Evolutionary conservation across 768 basidiomycete species (phyloP).

Genomic region (Boletus tomentosulus): DNA sequence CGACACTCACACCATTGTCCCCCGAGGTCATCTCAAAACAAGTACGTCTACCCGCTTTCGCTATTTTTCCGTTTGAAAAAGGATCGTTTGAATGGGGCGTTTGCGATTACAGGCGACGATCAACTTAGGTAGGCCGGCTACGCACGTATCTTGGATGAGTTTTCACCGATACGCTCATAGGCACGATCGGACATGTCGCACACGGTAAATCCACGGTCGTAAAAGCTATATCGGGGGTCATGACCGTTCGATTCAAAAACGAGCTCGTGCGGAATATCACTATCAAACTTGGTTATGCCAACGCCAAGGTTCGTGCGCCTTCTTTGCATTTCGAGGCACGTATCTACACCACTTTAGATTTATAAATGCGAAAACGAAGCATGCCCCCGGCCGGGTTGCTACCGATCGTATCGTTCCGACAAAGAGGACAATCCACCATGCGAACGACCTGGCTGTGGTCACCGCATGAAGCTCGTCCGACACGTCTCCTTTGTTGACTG

Average conservation of each 20-base stretch:
- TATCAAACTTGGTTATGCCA: conserved; percentile 98
- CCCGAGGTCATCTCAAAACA: conserved; percentile 91
- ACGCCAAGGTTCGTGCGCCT: conserved; percentile 76
- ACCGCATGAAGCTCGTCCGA: conserved; percentile 85
- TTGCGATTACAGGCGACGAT: conserved; percentile 74
- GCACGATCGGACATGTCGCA: conserved; percentile 98
- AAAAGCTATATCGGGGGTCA: conserved; percentile 97
- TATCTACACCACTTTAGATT: conserved; percentile 51
- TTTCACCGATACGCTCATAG: conserved; percentile 36
- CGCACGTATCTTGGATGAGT: background rate
- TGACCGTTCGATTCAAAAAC: conserved; percentile 99
- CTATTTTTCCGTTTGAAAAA: background rate
- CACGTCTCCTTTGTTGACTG: conserved; percentile 99
- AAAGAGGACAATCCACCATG: conserved; percentile 94
- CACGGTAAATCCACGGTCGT: conserved; percentile 97
- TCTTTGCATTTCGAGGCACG: conserved; percentile 2
- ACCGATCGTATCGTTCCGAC: conserved; percentile 87
- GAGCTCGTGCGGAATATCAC: conserved; percentile 99
- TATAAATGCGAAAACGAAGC: conserved; percentile 95
- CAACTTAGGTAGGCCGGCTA: conserved; percentile 62
- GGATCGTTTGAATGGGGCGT: background rate
- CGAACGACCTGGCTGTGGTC: conserved; percentile 88
- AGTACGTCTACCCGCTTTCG: conserved; percentile 39
- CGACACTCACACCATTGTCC: conserved; percentile 81
- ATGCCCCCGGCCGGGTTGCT: conserved; percentile 92